Percentiles rank a stretch among this genome's conserved stretches.
phyloP scores from a whole-genome alignment of 2,329 filamentous ascomycete genomes.

The Teratosphaeria epicoccoides region DNA sequence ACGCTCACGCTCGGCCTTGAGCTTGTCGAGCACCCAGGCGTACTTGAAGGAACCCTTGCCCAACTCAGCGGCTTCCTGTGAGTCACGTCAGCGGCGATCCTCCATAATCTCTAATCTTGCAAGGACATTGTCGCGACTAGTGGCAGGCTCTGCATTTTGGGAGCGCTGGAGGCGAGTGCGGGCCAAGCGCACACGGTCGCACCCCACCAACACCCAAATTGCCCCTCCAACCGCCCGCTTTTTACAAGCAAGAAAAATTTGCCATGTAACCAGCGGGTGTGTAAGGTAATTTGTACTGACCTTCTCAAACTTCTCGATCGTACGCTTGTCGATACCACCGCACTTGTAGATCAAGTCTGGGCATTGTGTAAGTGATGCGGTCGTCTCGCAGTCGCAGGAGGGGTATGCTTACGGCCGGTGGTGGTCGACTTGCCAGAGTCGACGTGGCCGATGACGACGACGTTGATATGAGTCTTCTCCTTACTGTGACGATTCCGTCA shows the following conservation, averaged over 20 bases:
- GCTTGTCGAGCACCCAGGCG: slow-evolving; percentile 99
- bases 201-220: slow-evolving; percentile 8
- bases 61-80: slow-evolving; percentile 91
- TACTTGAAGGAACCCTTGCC: slow-evolving; percentile 99
- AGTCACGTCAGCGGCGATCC: slow-evolving; percentile 22
- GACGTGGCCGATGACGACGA: slow-evolving; percentile 99
- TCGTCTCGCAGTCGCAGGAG: slow-evolving; percentile 20
- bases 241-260: slow-evolving; percentile 7
- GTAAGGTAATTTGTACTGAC: slow-evolving; percentile 39
- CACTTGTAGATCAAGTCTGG: slow-evolving; percentile 99
- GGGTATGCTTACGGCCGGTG: slow-evolving; percentile 56
- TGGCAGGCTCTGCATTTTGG: neutral
- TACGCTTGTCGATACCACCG: slow-evolving; percentile 99
- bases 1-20: slow-evolving; percentile 99
- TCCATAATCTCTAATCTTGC: neutral
- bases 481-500: slow-evolving; percentile 52
- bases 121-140: neutral
- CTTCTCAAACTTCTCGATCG: slow-evolving; percentile 99
- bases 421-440: slow-evolving; percentile 99
- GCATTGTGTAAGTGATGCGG: slow-evolving; percentile 44
- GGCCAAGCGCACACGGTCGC: neutral
- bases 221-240: slow-evolving; percentile 2
- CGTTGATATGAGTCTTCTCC: slow-evolving; percentile 86
- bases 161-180: neutral
- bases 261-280: slow-evolving; percentile 1